These are phyloP conservation scores for Lonicera japonica DNA, from an alignment of 129 eudicot genomes.

Conservation along the genomic window DNA sequence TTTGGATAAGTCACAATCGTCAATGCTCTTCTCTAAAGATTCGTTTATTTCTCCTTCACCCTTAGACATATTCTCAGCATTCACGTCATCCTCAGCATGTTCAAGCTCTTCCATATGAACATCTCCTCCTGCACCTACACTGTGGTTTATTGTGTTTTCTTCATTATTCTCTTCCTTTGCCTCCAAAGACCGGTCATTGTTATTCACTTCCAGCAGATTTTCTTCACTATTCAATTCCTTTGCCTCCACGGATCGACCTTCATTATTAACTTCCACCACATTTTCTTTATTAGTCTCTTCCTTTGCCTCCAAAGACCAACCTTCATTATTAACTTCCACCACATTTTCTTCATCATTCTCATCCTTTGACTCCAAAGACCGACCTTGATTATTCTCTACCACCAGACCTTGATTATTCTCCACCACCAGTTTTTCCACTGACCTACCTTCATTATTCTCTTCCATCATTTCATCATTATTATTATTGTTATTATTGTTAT, in stretches of 20 bases:
- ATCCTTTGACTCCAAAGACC: constrained; percentile 6
- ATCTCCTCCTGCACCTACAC: constrained; percentile 7
- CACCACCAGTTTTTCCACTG: background rate
- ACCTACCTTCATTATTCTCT: constrained; percentile 30
- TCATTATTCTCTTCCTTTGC: constrained; percentile 11
- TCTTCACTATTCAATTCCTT: constrained; percentile 10
- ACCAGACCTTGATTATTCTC: background rate
- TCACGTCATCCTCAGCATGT: background rate
- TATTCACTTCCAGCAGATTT: background rate
- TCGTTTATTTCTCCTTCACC: constrained; percentile 4
- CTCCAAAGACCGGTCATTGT: too few species aligned
- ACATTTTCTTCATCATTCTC: background rate
- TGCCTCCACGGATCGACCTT: too few species aligned
- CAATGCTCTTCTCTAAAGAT: constrained; percentile 27
- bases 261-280: too few species aligned
- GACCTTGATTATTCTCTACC: background rate
- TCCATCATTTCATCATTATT: constrained; percentile 32
- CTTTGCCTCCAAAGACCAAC: background rate
- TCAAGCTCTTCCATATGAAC: constrained; percentile 16
- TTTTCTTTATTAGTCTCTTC: constrained; percentile 1
- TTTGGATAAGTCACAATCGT: constrained; percentile 21
- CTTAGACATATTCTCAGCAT: background rate
- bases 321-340: constrained; percentile 3
- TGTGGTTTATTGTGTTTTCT: background rate
- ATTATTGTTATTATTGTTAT: constrained; percentile 23